Conservation (phyloP, 805 yeast species). For the Lachancea meyersii region DNA sequence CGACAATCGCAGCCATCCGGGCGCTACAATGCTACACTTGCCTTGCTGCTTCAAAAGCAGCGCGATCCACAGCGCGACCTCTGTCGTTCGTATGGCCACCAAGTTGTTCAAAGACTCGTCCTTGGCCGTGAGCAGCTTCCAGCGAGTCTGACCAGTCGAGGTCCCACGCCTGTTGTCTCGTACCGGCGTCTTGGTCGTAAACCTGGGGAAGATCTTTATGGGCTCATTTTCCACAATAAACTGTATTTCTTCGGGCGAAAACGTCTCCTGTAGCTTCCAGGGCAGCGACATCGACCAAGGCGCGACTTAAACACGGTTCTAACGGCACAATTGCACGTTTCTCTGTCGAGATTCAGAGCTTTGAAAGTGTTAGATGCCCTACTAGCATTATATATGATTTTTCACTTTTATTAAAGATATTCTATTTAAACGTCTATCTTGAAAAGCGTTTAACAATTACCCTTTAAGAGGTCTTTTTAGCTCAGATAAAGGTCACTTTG, state of each 20-base stretch:
- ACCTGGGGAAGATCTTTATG: slow-evolving; percentile 69
- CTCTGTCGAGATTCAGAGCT: too few relatives aligned
- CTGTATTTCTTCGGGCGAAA: slow-evolving; percentile 71
- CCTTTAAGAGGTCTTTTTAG: too few relatives aligned
- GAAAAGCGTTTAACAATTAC: too few relatives aligned
- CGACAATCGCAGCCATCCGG: slow-evolving; percentile 67
- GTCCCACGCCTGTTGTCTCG: slow-evolving; percentile 8
- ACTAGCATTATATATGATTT: too few relatives aligned
- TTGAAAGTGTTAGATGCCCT: too few relatives aligned
- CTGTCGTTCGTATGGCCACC: slow-evolving; percentile 57
- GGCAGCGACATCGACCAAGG: slow-evolving; percentile 55
- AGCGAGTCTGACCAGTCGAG: slow-evolving; percentile 8
- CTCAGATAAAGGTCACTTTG: too few relatives aligned
- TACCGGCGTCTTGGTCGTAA: slow-evolving; percentile 28
- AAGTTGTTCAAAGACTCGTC: slow-evolving; percentile 26
- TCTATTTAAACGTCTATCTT: too few relatives aligned
- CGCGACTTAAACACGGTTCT: neutral
- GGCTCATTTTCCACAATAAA: slow-evolving; percentile 79
- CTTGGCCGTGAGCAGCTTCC: slow-evolving; percentile 36
- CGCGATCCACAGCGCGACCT: slow-evolving; percentile 86
- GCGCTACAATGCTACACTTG: slow-evolving; percentile 79
- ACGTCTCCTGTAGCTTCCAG: slow-evolving; percentile 42
- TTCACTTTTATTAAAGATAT: too few relatives aligned
- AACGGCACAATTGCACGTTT: neutral
- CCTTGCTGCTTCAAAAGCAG: slow-evolving; percentile 74